phyloP scores from a whole-genome alignment of 495 filamentous ascomycete genomes.

The Hypomontagnella monticulosa region DNA sequence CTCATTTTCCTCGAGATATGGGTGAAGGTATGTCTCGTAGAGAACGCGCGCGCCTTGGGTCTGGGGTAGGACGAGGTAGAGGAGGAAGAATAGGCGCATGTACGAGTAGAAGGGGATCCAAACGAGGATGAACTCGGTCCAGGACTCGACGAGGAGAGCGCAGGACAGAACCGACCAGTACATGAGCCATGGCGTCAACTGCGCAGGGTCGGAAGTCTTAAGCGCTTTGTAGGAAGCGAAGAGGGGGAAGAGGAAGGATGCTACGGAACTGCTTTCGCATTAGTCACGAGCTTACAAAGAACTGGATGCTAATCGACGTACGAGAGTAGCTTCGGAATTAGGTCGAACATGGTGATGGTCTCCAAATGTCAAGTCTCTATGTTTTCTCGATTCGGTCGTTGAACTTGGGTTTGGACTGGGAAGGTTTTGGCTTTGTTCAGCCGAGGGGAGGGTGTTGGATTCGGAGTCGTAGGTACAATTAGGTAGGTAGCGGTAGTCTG shows the following conservation, averaged over 20 bases:
- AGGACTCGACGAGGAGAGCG: slow-evolving; percentile 84
- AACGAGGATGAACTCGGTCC: slow-evolving; percentile 82
- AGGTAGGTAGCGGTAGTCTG: background rate
- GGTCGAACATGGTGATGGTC: slow-evolving; percentile 72
- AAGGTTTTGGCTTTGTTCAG: background rate
- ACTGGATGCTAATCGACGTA: slow-evolving; percentile 56
- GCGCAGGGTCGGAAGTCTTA: slow-evolving; percentile 87
- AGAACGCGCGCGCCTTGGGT: slow-evolving; percentile 87
- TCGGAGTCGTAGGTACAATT: slow-evolving; percentile 15
- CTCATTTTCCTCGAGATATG: slow-evolving; percentile 89
- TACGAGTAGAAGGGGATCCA: slow-evolving; percentile 97
- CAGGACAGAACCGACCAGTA: slow-evolving; percentile 95
- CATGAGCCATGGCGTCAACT: slow-evolving; percentile 98
- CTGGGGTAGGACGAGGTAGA: slow-evolving; percentile 97
- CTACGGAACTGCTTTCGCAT: slow-evolving; percentile 69
- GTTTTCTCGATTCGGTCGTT: background rate
- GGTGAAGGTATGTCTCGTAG: slow-evolving; percentile 86
- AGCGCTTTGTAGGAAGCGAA: slow-evolving; percentile 99
- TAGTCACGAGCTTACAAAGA: slow-evolving; percentile 21
- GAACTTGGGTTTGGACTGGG: background rate
- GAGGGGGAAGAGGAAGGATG: slow-evolving; percentile 92
- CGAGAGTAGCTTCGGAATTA: slow-evolving; percentile 83
- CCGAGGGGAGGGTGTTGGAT: slow-evolving; percentile 7
- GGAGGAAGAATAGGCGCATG: slow-evolving; percentile 84
- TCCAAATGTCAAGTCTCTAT: background rate